Base-by-base conservation (phyloP, 306 rosid species). In the Castanea sativa region DNA sequence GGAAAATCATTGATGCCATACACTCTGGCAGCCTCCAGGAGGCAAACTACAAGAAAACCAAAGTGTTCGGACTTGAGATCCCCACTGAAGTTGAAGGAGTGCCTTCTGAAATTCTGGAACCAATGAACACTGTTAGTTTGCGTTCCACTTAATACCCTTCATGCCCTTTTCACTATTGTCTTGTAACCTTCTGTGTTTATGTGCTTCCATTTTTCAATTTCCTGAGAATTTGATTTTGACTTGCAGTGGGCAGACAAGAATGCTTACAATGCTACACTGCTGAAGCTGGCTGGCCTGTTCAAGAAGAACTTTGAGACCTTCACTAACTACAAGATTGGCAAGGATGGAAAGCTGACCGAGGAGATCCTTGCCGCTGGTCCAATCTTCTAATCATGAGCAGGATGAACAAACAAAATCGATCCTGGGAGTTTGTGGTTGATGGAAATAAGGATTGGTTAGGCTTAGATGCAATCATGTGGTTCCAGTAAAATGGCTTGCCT, bases 361-460 rank as follows among this genome's bases (percentile, higher is more conserved):
- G 93, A 94, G 84, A 92, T 94, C 82, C 85, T 94, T 53, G 92
- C 90, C 23, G 96, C 94, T 11, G 98, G 98, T 78, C 96, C 98
- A 33, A 76, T 27, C 81, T 86, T 90, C 82, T 94, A 65, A 90
- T 67, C 29, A 4, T 11, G 51, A 67, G 72, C 70, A 5, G 70
- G 70, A 14, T 0, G 21, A 30, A 64, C 20, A 29, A 61, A 61
- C 45, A 25, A 61, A 61, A 14, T 8, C 2, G 3, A 14, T 58
- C 32, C 11, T 20, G 29, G 16, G 64, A 21, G 3, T 20, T 3
- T 21, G 64, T 58, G 64, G 13, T 21, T 21, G 7, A 21, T 21
- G 11, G 64, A 58, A 58, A 58, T 58, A 58, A 58, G 14, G 53
- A 49, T 49, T 49, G 16, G 53, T 49, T 49, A 12, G 53, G 53